These are phyloP conservation scores for Mycena kentingensis DNA, from an alignment of 768 basidiomycete genomes.

Conservation along the genomic window DNA sequence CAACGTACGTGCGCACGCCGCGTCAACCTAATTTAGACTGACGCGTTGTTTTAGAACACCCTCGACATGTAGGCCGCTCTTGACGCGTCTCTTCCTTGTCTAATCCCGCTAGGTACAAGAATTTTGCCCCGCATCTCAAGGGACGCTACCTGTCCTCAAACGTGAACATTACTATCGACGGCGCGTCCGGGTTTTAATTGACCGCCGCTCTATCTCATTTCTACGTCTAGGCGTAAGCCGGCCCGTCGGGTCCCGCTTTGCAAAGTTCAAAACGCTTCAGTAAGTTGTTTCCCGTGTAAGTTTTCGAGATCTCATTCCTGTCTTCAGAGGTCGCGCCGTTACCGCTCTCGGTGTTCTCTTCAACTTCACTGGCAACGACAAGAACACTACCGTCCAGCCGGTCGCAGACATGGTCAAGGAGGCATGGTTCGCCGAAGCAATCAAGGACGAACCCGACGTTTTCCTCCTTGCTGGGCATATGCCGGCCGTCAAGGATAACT, in stretches of 20 bases:
- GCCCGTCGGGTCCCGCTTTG: slow-evolving; percentile 52
- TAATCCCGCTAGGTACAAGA: slow-evolving; percentile 10
- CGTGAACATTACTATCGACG: slow-evolving; percentile 76
- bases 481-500: slow-evolving; percentile 72
- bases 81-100: neutral
- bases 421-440: slow-evolving; percentile 78
- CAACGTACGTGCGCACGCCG: slow-evolving; percentile 4
- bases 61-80: slow-evolving; percentile 2
- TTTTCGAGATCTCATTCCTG: neutral
- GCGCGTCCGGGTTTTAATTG: slow-evolving; percentile 1
- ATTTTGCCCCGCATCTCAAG: slow-evolving; percentile 17
- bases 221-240: slow-evolving; percentile 26
- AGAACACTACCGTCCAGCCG: slow-evolving; percentile 73
- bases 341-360: slow-evolving; percentile 82
- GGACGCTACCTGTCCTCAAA: slow-evolving; percentile 65
- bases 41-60: slow-evolving; percentile 7
- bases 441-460: slow-evolving; percentile 78
- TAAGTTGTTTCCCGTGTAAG: slow-evolving; percentile 32
- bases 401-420: slow-evolving; percentile 80
- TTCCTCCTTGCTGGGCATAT: slow-evolving; percentile 84
- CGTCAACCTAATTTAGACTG: neutral
- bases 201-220: neutral
- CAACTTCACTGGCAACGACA: slow-evolving; percentile 71
- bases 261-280: slow-evolving; percentile 76
- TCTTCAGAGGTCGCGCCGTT: slow-evolving; percentile 59